A percentile compares a stretch with the other conserved stretches of the same genome.
These are phyloP conservation scores for Colletotrichum tropicale DNA, from an alignment of 2,329 filamentous ascomycete genomes.

Conservation along the genomic window DNA sequence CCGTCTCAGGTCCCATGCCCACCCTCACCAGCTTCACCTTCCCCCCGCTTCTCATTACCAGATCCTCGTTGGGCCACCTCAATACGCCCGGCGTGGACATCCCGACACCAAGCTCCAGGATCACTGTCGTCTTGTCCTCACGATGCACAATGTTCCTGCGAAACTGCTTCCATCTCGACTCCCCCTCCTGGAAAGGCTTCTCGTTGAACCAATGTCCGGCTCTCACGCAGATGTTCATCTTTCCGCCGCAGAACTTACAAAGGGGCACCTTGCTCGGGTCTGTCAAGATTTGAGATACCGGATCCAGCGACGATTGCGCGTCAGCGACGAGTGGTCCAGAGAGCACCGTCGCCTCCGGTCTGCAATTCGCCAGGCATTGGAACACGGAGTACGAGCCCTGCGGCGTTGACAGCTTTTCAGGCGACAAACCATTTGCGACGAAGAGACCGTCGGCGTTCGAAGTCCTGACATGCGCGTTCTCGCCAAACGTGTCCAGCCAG, in stretches of 20 bases:
- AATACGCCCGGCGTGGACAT: constrained; percentile 23
- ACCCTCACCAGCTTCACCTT: constrained; percentile 21
- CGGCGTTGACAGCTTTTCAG: constrained; percentile 29
- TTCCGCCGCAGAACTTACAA: constrained; percentile 21
- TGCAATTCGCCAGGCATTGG: constrained; percentile 33
- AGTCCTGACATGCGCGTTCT: constrained; percentile 28
- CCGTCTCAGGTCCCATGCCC: constrained; percentile 20
- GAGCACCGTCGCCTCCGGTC: constrained; percentile 28
- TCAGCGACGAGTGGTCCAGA: constrained; percentile 25
- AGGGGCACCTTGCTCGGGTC: constrained; percentile 17
- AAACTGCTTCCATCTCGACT: constrained; percentile 19
- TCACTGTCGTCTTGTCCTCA: constrained; percentile 3
- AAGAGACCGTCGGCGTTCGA: constrained; percentile 37
- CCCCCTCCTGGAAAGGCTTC: constrained; percentile 17
- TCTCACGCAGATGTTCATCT: constrained; percentile 23
- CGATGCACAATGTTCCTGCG: background rate
- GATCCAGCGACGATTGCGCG: constrained; percentile 25
- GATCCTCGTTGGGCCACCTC: constrained; percentile 23
- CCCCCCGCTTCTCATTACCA: constrained; percentile 6
- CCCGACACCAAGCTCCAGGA: constrained; percentile 24
- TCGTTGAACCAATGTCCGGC: constrained; percentile 24
- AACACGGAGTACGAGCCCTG: constrained; percentile 33
- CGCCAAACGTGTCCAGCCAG: constrained; percentile 11
- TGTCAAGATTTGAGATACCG: constrained; percentile 23
- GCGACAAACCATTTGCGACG: constrained; percentile 28